Evolutionary conservation across 352 stramenopile genomes (phyloP).

Genomic region (Thalassiosira livingstoniorum): DNA sequence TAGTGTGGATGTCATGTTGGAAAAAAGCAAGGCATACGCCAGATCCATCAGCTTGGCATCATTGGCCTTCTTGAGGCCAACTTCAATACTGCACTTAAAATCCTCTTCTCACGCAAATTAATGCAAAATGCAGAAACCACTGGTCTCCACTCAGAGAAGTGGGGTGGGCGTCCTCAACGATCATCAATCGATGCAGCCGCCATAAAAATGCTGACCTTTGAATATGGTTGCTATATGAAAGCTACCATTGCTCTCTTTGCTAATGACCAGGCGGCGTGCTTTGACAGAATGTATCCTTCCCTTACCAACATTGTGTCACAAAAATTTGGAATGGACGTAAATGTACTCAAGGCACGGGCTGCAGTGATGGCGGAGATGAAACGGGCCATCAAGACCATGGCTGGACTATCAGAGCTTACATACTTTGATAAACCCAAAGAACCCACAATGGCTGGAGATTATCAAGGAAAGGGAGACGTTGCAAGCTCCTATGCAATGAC

Average conservation of each 20-base stretch:
- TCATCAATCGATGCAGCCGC: conserved; percentile 1
- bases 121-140: not conserved
- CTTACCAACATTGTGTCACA: not conserved
- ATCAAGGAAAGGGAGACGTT: conserved; percentile 15
- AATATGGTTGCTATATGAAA: conserved; percentile 34
- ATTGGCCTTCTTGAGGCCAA: not conserved
- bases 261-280: conserved; percentile 4
- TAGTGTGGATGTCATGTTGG: not conserved
- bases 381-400: not conserved
- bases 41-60: conserved; percentile 4
- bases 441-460: not conserved
- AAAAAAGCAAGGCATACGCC: not conserved
- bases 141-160: too few species aligned
- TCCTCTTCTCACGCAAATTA: not conserved
- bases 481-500: not conserved
- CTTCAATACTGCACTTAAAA: too few species aligned
- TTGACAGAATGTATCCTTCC: conserved; percentile 1
- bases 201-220: conserved; percentile 9
- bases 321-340: not conserved
- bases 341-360: not conserved
- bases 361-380: not conserved
- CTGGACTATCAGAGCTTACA: not conserved
- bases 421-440: not conserved
- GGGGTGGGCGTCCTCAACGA: not conserved
- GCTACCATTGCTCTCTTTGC: conserved; percentile 17